phyloP scores from a whole-genome alignment of 257 asterid species.

The Penstemon newberryi region DNA sequence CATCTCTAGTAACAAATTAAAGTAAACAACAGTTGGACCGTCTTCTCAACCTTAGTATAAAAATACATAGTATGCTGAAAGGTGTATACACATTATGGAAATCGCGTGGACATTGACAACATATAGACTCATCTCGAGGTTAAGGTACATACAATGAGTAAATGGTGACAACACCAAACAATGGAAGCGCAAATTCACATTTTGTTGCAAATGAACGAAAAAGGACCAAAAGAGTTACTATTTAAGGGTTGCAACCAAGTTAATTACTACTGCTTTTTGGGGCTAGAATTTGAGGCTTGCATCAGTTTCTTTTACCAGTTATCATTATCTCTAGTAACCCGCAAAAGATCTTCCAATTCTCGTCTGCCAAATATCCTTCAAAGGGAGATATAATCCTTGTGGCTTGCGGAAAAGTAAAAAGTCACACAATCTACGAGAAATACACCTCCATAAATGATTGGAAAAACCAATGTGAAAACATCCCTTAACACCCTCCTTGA shows the following conservation, averaged over 20 bases:
- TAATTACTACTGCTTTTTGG: slow-evolving; percentile 34
- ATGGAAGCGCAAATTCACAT: slow-evolving; percentile 45
- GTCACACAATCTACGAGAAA: slow-evolving; percentile 78
- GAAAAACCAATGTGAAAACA: slow-evolving; percentile 45
- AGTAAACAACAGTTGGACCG: slow-evolving; percentile 10
- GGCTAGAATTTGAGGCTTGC: slow-evolving; percentile 1
- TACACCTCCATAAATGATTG: slow-evolving; percentile 84
- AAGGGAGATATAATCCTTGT: slow-evolving; percentile 54
- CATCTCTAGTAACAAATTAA: not conserved
- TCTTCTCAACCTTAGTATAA: slow-evolving; percentile 10
- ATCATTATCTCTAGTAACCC: slow-evolving; percentile 42
- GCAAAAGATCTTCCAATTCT: slow-evolving; percentile 73
- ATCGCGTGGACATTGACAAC: slow-evolving; percentile 63
- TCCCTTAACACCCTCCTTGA: slow-evolving; percentile 58
- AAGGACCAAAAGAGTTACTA: slow-evolving; percentile 40
- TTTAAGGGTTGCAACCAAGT: slow-evolving; percentile 33
- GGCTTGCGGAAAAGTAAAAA: slow-evolving; percentile 78
- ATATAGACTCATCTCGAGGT: slow-evolving; percentile 41
- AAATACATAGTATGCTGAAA: slow-evolving; percentile 23
- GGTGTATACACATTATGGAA: slow-evolving; percentile 46
- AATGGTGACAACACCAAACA: slow-evolving; percentile 48
- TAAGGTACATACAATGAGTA: slow-evolving; percentile 48
- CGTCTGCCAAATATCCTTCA: slow-evolving; percentile 71
- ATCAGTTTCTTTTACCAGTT: slow-evolving; percentile 23
- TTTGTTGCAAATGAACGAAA: slow-evolving; percentile 34